Base-by-base conservation (phyloP, 306 rosid species). In the Cyamopsis tetragonoloba region DNA sequence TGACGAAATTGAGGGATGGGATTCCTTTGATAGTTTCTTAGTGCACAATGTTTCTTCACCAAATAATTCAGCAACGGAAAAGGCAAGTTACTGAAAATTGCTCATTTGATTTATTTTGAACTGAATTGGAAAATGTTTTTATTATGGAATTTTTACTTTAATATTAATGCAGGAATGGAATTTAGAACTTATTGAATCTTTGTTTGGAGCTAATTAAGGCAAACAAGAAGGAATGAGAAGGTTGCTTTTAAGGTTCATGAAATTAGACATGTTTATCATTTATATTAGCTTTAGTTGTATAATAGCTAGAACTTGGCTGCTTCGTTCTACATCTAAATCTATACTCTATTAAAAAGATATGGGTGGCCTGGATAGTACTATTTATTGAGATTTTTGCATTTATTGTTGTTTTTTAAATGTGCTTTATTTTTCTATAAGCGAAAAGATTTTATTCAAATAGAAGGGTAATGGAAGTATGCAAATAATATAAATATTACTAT, bases 161-260 rank as follows among this genome's bases (percentile, higher is more conserved):
- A 62, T 39, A 4, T 41, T 27, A 7, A 71, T 60, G 72, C 67
- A 80, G 84, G 84, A 51, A 6, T 76, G 63, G 62, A 72, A 80
- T 55, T 7, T 65, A 24, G 58, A 65, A 0, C 7, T 71, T 5
- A 1, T 76, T 50, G 68, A 70, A 53, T 5, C 42, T 3, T 8
- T 57, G 34, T 75, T 70, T 32, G 66, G 56, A 8, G 38, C 6
- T 13, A n/a, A n/a, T n/a, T n/a, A 3, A 7, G 7, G 9, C 14
- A 34, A 42, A 64, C 71, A 20, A 53, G 43, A 43, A 20, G 42
- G 28, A 4, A 43, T 27, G 14, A 43, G 55, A 54, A 56, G 10
- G 23, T 5, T 22, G 18, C 38, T 47, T 38, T n/a, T n/a, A 68
- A 11, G 50, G 41, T 44, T 44, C 30, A 14, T 31, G 17, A 19